Evolutionary conservation across 2,329 filamentous ascomycete species (phyloP).

Genomic region (Colletotrichum sp.): DNA sequence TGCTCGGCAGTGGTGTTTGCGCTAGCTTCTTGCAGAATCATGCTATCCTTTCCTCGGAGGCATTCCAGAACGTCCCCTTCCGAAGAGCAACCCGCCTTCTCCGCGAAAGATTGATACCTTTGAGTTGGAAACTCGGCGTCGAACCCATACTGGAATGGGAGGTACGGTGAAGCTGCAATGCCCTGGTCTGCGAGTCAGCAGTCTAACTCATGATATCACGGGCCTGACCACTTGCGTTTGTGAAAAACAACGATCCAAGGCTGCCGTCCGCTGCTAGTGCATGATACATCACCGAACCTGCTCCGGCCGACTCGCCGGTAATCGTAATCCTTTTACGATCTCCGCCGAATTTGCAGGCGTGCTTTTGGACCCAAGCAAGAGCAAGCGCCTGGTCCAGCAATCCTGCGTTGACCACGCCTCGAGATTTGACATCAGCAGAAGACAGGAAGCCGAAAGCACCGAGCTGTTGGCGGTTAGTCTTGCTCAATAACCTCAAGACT

Average conservation of each 20-base stretch:
- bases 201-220: rapidly evolving
- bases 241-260: constrained; percentile 47
- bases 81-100: constrained; percentile 41
- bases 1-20: constrained; percentile 23
- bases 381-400: constrained; percentile 54
- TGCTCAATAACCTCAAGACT: rapidly evolving
- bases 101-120: constrained; percentile 19
- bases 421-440: constrained; percentile 41
- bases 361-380: constrained; percentile 54
- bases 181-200: background rate
- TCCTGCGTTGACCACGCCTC: constrained; percentile 48
- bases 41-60: constrained; percentile 30
- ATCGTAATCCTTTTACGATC: constrained; percentile 53
- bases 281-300: constrained; percentile 52
- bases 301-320: constrained; percentile 58
- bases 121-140: background rate
- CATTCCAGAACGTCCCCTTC: constrained; percentile 27
- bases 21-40: constrained; percentile 28
- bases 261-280: constrained; percentile 48
- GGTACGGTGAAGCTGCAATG: constrained; percentile 9
- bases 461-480: constrained; percentile 28
- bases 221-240: background rate
- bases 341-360: constrained; percentile 56
- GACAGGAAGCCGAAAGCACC: constrained; percentile 51
- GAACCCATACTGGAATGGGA: constrained; percentile 8